Evolutionary conservation across 2,329 filamentous ascomycete genomes (phyloP), one percentile per base, ranked within the genome.

Genomic region (Sarocladiaceae sp.): DNA sequence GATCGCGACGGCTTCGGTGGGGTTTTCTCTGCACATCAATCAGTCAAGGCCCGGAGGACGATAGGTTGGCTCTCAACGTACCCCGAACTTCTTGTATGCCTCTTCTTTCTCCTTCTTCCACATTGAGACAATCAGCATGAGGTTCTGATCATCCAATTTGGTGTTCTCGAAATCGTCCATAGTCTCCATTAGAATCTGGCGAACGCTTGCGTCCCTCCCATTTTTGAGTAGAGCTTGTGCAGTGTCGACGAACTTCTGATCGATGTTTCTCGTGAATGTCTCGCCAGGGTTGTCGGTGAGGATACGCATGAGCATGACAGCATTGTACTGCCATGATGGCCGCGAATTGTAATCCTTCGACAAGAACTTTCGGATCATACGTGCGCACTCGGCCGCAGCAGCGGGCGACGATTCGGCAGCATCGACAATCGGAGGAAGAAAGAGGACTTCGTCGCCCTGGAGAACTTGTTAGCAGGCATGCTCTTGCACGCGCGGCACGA

Each of bases 271-370:
- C n/a, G 93, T 96, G 64, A 99, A 99, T 2, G 84, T 90, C 51
- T 80, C 79, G 26, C 93, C 93, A 0, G 94, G 94, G 66, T 99
- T 97, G 68, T 97, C 92, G 60, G 85, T 79, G 58, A 99, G 75
- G 63, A 99, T 99, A 56, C 93, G 87, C 59, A 95, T 78, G 52
- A 99, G 80, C 94, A 97, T 97, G 63, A 97, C 84, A 57, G 90
- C 87, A 72, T 97, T 97, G 78, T 97, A 97, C 69, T 97, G 93
- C 59, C 86, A 84, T 61, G 88, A 84, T 10, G 89, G 76, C 42
- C 74, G 75, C 23, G 69, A 65, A 60, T 70, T 83, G 47, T 50
- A 50, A 42, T 92, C 87, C 58, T 84, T 86, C 60, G 83, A 79
- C 54, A 99, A 75, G 66, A 86, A 93, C 67, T 90, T 92, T 65